Base-by-base conservation (phyloP, 305 asterid species). In the Fraxinus floribunda region DNA sequence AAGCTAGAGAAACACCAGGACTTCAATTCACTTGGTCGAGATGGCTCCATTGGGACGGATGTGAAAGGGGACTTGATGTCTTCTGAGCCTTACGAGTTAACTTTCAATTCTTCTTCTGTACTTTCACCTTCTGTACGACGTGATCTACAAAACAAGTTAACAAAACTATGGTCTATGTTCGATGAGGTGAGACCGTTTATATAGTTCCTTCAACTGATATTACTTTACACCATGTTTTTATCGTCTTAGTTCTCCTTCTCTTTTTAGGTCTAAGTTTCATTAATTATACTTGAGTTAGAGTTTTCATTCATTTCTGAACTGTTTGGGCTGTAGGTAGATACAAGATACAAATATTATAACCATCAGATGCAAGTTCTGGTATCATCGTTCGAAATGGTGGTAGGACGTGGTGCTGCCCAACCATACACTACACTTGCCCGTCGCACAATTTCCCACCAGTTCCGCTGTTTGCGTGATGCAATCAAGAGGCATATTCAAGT, bases 351-450 rank as follows among this genome's bases (percentile, higher is more conserved):
- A 44, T 89, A 91, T 41, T 94, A 94, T 82, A 78, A 85, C 84
- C 91, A 89, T 83, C 95, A 92, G 83, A 90, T 94, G 94, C 95
- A 91, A 84, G 84, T 76, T 39, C 80, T 93, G 80, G 91, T 83
- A 18, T 91, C 97, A 22, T 91, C 94, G 8, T 91, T 94, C 76
- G 97, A 94, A 38, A 85, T 81, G 84, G 82, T 88, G 57, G 92
- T 92, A 11, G 97, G 97, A 13, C 68, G 71, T 75, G 98, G 97
- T 2, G 91, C 97, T 10, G 93, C 97, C 62, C 84, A 79, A 68
- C 87, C 94, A 26, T 94, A 94, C 88, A 93, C 97, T 3, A 82
- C 91, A 6, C 92, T 94, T 35, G 93, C 98, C 83, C 93, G 81
- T n/a, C 88, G 76, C 74, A 94, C 95, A 24, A 93, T 94, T 76